Percentiles rank a stretch among this genome's conserved stretches.
phyloP scores from a whole-genome alignment of 441 rosid species.

The Pelargonium fulgidum region DNA sequence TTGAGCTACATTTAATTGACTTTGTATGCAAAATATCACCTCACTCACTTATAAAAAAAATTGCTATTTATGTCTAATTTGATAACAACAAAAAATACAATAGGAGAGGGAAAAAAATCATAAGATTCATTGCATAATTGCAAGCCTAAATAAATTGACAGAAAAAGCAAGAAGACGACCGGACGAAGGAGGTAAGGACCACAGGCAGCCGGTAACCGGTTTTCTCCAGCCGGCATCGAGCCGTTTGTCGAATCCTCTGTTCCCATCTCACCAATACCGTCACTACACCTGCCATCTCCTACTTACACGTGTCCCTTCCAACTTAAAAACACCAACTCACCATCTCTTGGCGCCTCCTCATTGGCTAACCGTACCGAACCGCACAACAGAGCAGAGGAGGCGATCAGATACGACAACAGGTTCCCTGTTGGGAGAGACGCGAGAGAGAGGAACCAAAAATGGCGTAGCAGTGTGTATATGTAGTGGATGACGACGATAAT shows the following conservation, averaged over 20 bases:
- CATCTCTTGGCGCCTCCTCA: neutral
- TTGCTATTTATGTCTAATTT: too few species aligned
- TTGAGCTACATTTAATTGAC: too few species aligned
- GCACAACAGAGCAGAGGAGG: neutral
- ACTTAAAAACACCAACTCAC: neutral
- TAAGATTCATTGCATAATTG: too few species aligned
- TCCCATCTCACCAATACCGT: neutral
- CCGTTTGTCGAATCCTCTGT: neutral
- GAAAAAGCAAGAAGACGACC: neutral
- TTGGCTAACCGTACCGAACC: neutral
- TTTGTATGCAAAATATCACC: too few species aligned
- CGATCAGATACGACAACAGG: neutral
- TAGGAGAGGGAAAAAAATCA: too few species aligned
- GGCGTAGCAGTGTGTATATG: constrained; percentile 3
- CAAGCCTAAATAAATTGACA: too few species aligned
- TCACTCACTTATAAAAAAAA: too few species aligned
- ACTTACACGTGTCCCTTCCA: neutral
- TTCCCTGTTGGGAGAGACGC: neutral
- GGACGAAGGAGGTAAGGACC: neutral
- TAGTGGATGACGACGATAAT: constrained; percentile 6
- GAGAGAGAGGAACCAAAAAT: constrained; percentile 5
- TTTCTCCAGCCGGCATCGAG: neutral
- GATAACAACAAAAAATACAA: too few species aligned
- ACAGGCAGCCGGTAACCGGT: neutral
- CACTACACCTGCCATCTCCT: neutral